Percentiles rank a stretch among this genome's conserved stretches.
Evolutionary conservation across 139 green algal genomes (phyloP).

Genomic region (Spirogloea muscicola): DNA sequence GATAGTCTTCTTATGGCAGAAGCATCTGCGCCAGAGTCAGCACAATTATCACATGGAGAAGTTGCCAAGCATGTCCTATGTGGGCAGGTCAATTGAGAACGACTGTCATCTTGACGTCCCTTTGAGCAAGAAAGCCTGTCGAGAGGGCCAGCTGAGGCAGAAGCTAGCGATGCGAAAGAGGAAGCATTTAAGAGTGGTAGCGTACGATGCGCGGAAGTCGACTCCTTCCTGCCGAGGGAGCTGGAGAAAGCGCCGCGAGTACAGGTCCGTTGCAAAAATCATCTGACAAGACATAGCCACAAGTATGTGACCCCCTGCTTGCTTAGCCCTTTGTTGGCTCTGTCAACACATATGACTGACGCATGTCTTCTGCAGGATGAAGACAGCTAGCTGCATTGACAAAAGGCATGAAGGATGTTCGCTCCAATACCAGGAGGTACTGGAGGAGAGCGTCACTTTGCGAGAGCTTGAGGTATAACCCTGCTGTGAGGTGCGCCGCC

Average conservation of each 20-base stretch:
- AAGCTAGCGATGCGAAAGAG: background rate
- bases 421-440: conserved; percentile 49
- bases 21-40: conserved; percentile 11
- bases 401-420: too few species aligned
- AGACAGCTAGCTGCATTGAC: too few species aligned
- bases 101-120: background rate
- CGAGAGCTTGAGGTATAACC: conserved; percentile 56
- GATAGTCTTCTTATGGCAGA: conserved; percentile 55
- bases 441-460: conserved; percentile 53
- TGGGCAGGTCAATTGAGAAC: background rate
- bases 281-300: too few species aligned
- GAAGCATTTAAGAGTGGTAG: too few species aligned
- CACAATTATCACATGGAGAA: background rate
- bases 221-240: conserved; percentile 50
- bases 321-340: background rate
- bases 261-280: conserved; percentile 50
- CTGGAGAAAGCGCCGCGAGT: conserved; percentile 52
- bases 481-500: conserved; percentile 60
- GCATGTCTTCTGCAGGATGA: background rate
- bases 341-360: too few species aligned
- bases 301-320: background rate
- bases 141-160: background rate
- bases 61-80: background rate
- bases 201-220: conserved; percentile 72
- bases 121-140: background rate